Percentiles rank a stretch among this genome's conserved stretches.
Conservation (phyloP, 441 rosid species). For the Adansonia gregorii region DNA sequence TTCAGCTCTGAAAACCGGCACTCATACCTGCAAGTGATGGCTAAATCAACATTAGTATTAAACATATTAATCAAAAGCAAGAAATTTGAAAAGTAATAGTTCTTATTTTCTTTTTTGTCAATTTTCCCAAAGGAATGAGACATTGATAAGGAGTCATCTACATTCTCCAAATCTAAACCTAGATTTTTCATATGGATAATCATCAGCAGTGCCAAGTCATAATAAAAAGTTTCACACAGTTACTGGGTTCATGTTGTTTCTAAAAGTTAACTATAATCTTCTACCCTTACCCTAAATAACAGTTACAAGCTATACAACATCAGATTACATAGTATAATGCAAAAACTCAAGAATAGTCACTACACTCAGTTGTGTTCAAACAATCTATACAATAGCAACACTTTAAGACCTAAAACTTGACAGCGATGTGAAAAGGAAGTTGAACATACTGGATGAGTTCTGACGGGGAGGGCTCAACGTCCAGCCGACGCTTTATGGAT, state of each 20-base stretch:
- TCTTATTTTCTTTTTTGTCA: not conserved
- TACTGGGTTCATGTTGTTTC: not conserved
- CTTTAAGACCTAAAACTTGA: not conserved
- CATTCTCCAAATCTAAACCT: not conserved
- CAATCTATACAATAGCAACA: not conserved
- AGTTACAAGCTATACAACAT: not conserved
- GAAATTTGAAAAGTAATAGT: not conserved
- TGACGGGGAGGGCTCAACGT: conserved; percentile 68
- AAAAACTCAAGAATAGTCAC: not conserved
- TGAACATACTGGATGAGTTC: conserved; percentile 76
- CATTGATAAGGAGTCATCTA: not conserved
- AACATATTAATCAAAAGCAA: not conserved
- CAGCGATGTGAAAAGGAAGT: not conserved
- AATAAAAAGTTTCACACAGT: not conserved
- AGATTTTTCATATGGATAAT: not conserved
- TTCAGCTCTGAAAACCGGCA: conserved; percentile 72
- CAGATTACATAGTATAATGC: not conserved
- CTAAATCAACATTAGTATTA: not conserved
- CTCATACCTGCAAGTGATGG: conserved; percentile 66
- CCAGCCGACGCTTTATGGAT: conserved; percentile 65
- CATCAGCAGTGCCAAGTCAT: not conserved
- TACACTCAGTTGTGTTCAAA: not conserved
- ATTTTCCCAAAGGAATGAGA: not conserved
- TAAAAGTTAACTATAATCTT: not conserved
- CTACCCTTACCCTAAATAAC: not conserved